phyloP scores from a whole-genome alignment of 177 flowering plant genomes.

The Vitis hybrid region DNA sequence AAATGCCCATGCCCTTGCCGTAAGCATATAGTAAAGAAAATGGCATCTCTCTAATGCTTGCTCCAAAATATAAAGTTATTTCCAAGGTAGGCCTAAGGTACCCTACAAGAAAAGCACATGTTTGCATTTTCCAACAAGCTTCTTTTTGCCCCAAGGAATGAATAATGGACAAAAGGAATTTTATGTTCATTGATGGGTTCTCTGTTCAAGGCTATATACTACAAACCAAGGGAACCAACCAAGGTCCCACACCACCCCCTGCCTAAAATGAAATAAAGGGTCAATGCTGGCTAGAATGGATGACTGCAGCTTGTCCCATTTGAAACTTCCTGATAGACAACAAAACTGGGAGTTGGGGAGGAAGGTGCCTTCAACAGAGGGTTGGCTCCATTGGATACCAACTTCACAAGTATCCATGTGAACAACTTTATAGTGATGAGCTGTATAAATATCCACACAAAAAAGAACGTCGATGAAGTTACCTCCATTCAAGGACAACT shows the following conservation, averaged over 20 bases:
- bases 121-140: too few relatives aligned
- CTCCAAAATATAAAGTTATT: too few relatives aligned
- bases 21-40: too few relatives aligned
- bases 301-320: background rate
- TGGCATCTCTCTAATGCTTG: too few relatives aligned
- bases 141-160: too few relatives aligned
- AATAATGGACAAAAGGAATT: too few relatives aligned
- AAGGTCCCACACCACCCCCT: background rate
- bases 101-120: too few relatives aligned
- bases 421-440: background rate
- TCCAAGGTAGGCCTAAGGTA: too few relatives aligned
- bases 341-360: background rate
- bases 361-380: background rate
- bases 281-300: background rate
- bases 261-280: background rate
- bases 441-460: background rate
- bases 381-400: background rate
- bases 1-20: too few relatives aligned
- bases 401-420: background rate
- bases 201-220: too few relatives aligned
- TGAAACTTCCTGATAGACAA: background rate
- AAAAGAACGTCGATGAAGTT: background rate
- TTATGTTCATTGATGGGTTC: too few relatives aligned
- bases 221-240: too few relatives aligned
- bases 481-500: constrained; percentile 8